Base-by-base conservation (phyloP, 202 grass and related monocot species). In the Saccharum hybrid region DNA sequence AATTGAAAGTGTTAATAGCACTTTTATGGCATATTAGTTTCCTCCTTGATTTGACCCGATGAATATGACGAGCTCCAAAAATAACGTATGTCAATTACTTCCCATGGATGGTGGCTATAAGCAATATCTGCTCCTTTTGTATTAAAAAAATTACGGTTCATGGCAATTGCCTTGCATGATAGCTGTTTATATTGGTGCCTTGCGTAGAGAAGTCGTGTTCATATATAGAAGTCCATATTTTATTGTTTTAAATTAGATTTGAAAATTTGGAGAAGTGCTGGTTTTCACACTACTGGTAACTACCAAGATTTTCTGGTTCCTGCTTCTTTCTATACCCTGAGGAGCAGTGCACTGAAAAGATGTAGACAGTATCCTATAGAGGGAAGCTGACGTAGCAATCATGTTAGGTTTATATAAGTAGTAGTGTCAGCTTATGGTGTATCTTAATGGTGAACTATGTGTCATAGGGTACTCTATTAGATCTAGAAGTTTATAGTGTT, bases 361-460 rank as follows among this genome's bases (percentile, higher is more conserved):
- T 76, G 54, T 21, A n/a, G 41, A 42, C 39, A 34, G 39, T 57
- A 56, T 66, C 42, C 79, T 72, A 80, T 66, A 80, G 22, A 76
- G 68, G 34, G 2, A 5, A 42, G 59, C 11, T 82, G 41, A 51
- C 38, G 4, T 7, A 52, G 23, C 49, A 49, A 49, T 52, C 60
- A 74, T 65, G 28, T 69, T 45, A 81, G 51, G 51, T 52, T 52
- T 52, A 56, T n/a, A n/a, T 56, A 56, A 56, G 18, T n/a, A n/a
- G 5, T 56, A 21, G 52, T 57, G 19, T 57, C 59, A 74, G 23
- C 41, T 48, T 48, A 72, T 30, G n/a, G 19, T 26, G 28, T 84
- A 54, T 79, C 39, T 81, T 85, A 41, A 70, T 72, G 34, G 28
- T 30, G 14, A 54, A 28, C 9, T 56, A 72, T 37, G 21, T 68